Percentiles rank a stretch among this genome's conserved stretches.
Conservation (phyloP, 495 filamentous ascomycete genomes). For the Thozetella sp. region DNA sequence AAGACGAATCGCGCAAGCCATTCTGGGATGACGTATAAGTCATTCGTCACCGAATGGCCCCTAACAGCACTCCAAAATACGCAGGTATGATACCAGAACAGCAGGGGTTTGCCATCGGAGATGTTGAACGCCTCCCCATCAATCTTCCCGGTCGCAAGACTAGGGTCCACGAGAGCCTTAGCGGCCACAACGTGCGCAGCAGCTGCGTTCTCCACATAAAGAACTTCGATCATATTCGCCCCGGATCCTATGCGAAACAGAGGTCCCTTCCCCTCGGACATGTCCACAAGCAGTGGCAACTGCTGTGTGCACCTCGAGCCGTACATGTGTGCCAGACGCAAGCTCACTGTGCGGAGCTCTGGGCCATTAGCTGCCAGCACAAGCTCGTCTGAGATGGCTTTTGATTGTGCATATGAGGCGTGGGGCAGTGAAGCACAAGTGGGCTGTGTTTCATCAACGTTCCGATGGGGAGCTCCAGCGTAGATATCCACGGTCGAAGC, state of each 20-base stretch:
- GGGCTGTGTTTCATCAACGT: not conserved
- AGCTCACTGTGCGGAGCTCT: not conserved
- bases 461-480: not conserved
- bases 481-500: slow-evolving; percentile 3
- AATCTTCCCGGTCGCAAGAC: not conserved
- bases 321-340: slow-evolving; percentile 6
- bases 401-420: not conserved
- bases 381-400: not conserved
- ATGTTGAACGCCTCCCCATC: slow-evolving; percentile 8
- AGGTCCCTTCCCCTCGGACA: not conserved
- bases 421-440: not conserved
- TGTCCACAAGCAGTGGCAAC: not conserved
- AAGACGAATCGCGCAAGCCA: not conserved
- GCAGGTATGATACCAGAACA: slow-evolving; percentile 5
- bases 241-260: not conserved
- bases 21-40: not conserved
- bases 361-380: slow-evolving; percentile 2
- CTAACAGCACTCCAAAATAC: not conserved
- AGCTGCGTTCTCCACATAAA: not conserved
- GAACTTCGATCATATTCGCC: slow-evolving; percentile 1
- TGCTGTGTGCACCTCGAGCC: slow-evolving; percentile 1
- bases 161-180: slow-evolving; percentile 3
- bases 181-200: slow-evolving; percentile 4
- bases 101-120: slow-evolving; percentile 3
- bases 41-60: not conserved